These are phyloP conservation scores for Ophiocordyceps sinensis DNA, from an alignment of 2,329 filamentous ascomycete genomes.

Conservation along the genomic window DNA sequence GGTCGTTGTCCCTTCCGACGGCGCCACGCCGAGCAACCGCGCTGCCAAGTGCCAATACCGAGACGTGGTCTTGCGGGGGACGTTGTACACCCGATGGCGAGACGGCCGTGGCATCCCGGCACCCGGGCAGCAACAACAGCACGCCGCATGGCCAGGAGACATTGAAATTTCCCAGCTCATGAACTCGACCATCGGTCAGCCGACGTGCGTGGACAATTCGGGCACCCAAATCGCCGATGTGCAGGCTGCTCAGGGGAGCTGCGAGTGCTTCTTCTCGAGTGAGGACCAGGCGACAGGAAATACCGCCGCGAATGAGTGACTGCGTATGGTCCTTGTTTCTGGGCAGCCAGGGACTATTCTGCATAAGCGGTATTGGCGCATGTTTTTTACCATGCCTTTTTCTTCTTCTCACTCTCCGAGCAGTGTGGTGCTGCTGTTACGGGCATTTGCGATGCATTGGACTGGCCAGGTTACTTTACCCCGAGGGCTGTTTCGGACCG, in stretches of 20 bases:
- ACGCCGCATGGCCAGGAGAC: conserved; percentile 39
- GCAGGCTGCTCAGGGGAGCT: conserved; percentile 19
- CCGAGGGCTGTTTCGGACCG: no score
- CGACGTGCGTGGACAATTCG: conserved; percentile 33
- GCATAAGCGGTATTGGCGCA: no score
- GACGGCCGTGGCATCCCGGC: conserved; percentile 7
- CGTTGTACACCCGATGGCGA: conserved; percentile 40
- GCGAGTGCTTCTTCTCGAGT: conserved; percentile 24
- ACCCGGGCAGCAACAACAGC: not conserved
- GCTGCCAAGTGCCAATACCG: conserved; percentile 44
- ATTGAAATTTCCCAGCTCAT: conserved; percentile 40
- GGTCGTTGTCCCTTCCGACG: conserved; percentile 31
- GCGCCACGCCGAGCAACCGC: conserved; percentile 25
- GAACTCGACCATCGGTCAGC: conserved; percentile 23
- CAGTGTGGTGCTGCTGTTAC: no score
- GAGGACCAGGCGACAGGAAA: not conserved
- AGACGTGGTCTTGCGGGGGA: conserved; percentile 38
- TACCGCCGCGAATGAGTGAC: no score
- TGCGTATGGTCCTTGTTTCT: no score
- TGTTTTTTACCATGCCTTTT: no score
- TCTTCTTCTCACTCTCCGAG: no score
- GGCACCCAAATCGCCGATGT: conserved; percentile 22
- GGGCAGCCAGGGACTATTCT: no score
- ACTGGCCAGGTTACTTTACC: no score
- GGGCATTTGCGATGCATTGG: no score